These are phyloP conservation scores for Strobilomyces echinocephalus DNA, from an alignment of 768 basidiomycete species.

Conservation along the genomic window DNA sequence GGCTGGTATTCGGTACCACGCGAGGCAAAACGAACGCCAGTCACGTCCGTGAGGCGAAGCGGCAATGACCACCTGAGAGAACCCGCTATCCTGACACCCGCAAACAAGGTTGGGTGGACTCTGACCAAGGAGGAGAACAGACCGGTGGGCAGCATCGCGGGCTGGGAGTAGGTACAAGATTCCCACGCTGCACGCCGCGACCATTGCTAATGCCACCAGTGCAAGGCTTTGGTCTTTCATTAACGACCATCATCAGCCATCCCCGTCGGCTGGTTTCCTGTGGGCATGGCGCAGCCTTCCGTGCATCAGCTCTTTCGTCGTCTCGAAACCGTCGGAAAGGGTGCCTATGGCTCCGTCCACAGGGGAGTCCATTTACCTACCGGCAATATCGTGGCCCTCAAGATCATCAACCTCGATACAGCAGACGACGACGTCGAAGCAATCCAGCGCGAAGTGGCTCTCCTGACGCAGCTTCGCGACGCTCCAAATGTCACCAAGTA, in stretches of 20 bases:
- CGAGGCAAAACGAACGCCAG: slow-evolving; percentile 48
- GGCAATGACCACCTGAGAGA: slow-evolving; percentile 22
- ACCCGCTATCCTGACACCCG: slow-evolving; percentile 11
- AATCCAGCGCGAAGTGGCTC: slow-evolving; percentile 93
- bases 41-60: slow-evolving; percentile 15
- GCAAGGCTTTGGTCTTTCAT: not conserved
- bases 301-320: slow-evolving; percentile 80
- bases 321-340: slow-evolving; percentile 91
- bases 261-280: not conserved
- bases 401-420: slow-evolving; percentile 97
- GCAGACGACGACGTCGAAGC: slow-evolving; percentile 94
- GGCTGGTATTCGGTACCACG: slow-evolving; percentile 94
- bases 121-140: slow-evolving; percentile 22
- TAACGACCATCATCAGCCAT: slow-evolving; percentile 1
- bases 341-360: slow-evolving; percentile 94
- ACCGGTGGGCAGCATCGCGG: slow-evolving; percentile 9
- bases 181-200: slow-evolving; percentile 14
- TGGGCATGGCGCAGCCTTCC: slow-evolving; percentile 45
- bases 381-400: slow-evolving; percentile 89
- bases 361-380: slow-evolving; percentile 81
- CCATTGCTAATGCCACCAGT: not conserved
- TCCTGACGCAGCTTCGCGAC: slow-evolving; percentile 84
- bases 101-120: slow-evolving; percentile 17
- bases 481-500: slow-evolving; percentile 92
- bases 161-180: not conserved